Percentiles rank a stretch among this genome's conserved stretches.
Conservation (phyloP, 2,329 filamentous ascomycete genomes). For the Ambrosiella xylebori region DNA sequence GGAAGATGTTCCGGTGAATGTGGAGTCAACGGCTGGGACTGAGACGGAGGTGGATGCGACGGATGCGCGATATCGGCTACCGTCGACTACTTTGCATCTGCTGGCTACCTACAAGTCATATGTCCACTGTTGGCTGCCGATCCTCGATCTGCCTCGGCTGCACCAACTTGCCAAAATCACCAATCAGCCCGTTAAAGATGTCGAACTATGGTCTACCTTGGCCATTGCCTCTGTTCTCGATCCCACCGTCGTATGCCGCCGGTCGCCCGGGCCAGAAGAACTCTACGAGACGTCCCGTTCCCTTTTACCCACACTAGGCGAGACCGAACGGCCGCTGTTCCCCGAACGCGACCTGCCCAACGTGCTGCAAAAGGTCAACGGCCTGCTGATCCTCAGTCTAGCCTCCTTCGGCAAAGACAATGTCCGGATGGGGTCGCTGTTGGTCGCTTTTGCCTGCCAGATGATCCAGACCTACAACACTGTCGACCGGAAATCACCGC, state of each 20-base stretch:
- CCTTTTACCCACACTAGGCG: constrained; percentile 25
- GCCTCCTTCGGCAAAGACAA: constrained; percentile 43
- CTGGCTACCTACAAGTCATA: constrained; percentile 60
- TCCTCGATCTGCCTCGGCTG: constrained; percentile 47
- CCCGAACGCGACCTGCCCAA: constrained; percentile 30
- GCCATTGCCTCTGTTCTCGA: constrained; percentile 41
- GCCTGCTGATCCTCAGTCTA: constrained; percentile 41
- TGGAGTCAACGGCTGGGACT: no score
- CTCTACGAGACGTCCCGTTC: constrained; percentile 34
- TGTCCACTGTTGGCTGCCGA: constrained; percentile 60
- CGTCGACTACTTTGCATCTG: constrained; percentile 38
- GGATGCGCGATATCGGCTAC: constrained; percentile 22
- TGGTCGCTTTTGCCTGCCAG: constrained; percentile 45
- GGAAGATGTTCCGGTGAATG: neutral
- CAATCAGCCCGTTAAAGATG: constrained; percentile 26
- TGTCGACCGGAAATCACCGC: neutral
- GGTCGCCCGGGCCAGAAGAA: constrained; percentile 14
- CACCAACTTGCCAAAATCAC: constrained; percentile 25
- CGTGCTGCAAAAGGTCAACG: constrained; percentile 22
- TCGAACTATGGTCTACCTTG: constrained; percentile 43
- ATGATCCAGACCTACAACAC: constrained; percentile 20
- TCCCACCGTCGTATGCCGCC: constrained; percentile 13
- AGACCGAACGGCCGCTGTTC: constrained; percentile 9
- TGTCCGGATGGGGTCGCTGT: constrained; percentile 42
- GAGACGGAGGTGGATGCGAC: no score